Evolutionary conservation across 805 yeast genomes (phyloP).

Genomic region (Ogataea siamensis): DNA sequence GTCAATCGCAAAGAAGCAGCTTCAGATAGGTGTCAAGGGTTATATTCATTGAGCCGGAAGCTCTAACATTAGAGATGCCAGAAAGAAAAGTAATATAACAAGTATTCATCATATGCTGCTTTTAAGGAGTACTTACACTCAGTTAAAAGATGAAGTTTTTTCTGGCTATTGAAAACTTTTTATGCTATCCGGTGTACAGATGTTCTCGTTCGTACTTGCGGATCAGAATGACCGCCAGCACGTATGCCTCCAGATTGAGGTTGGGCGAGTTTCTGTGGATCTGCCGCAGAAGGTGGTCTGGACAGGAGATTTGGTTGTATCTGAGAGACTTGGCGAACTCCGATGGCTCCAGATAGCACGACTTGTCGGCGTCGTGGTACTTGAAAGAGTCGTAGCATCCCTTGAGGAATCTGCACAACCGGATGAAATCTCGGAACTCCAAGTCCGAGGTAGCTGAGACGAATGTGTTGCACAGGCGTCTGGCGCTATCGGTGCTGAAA

Average conservation of each 20-base stretch:
- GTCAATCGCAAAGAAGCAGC: conserved; percentile 7
- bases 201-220: conserved; percentile 22
- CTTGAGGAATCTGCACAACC: conserved; percentile 30
- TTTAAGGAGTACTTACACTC: conserved; percentile 7
- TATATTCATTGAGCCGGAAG: conserved; percentile 77
- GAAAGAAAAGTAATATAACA: conserved; percentile 52
- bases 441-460: conserved; percentile 16
- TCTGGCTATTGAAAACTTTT: conserved; percentile 2
- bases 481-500: conserved; percentile 22
- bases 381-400: conserved; percentile 33
- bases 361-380: conserved; percentile 29
- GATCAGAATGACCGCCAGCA: conserved; percentile 29
- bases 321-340: conserved; percentile 31
- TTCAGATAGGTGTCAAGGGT: conserved; percentile 69
- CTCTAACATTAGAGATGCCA: conserved; percentile 94
- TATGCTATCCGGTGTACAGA: conserved; percentile 9
- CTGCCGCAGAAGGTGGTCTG: conserved; percentile 21
- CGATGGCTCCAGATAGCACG: conserved; percentile 26
- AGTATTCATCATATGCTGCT: conserved; percentile 31
- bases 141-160: conserved; percentile 3
- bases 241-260: conserved; percentile 29
- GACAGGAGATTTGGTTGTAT: conserved; percentile 25
- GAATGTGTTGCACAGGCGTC: conserved; percentile 23
- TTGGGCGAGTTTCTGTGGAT: conserved; percentile 22
- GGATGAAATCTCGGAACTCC: conserved; percentile 30